Percentiles rank a stretch among this genome's conserved stretches.
These are phyloP conservation scores for Massarina eburnea DNA, from an alignment of 2,329 filamentous ascomycete genomes.

Conservation along the genomic window DNA sequence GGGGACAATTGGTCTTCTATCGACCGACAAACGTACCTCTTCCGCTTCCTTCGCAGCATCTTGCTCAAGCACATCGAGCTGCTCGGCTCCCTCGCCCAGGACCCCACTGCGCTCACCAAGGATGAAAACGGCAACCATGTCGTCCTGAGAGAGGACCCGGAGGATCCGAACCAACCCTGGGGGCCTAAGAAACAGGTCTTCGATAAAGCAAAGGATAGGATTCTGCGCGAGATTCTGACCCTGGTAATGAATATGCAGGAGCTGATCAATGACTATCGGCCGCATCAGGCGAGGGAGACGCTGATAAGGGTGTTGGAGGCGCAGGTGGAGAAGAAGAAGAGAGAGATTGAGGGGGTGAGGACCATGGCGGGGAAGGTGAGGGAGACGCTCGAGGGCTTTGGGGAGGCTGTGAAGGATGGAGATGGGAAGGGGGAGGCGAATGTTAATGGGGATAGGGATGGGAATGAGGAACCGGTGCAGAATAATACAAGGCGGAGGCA, in stretches of 20 bases:
- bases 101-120: conserved; percentile 48
- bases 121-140: not conserved
- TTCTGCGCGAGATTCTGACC: conserved; percentile 76
- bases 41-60: conserved; percentile 78
- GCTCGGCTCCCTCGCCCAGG: conserved; percentile 67
- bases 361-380: conserved; percentile 72
- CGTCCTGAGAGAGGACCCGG: not conserved
- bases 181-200: not conserved
- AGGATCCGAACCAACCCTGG: not conserved
- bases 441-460: conserved; percentile 13
- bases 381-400: conserved; percentile 70
- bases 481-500: conserved; percentile 27
- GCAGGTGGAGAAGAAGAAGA: conserved; percentile 70
- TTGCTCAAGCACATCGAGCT: conserved; percentile 89
- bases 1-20: conserved; percentile 39
- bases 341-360: conserved; percentile 71
- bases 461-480: conserved; percentile 20
- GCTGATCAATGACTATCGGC: conserved; percentile 89
- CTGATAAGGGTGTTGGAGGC: conserved; percentile 87
- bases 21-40: conserved; percentile 63
- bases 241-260: conserved; percentile 91
- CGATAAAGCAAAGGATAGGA: conserved; percentile 62
- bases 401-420: conserved; percentile 21
- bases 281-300: conserved; percentile 87
- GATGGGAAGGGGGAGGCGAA: conserved; percentile 12